Percentiles rank a stretch among this genome's conserved stretches.
These are phyloP conservation scores for Trapa incisa DNA, from an alignment of 345 rosid genomes.

Conservation along the genomic window DNA sequence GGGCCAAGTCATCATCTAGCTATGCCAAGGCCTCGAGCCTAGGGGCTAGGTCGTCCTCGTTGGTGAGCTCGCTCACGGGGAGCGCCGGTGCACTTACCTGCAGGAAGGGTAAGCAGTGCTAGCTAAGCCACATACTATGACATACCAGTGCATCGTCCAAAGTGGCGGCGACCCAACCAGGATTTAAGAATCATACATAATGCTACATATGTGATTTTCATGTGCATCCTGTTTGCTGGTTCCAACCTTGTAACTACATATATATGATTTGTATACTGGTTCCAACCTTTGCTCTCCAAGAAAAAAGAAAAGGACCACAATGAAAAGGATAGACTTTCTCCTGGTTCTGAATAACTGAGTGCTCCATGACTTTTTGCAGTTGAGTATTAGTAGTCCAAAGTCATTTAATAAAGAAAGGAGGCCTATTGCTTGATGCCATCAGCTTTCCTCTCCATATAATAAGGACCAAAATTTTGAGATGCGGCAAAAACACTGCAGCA, in stretches of 20 bases:
- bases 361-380: no score
- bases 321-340: no score
- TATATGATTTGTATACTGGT: no score
- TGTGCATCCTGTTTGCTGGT: background rate
- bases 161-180: no score
- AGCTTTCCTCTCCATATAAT: no score
- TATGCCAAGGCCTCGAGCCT: conserved; percentile 23
- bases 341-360: no score
- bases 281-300: background rate
- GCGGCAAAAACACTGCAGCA: background rate
- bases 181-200: no score
- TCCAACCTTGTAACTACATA: background rate
- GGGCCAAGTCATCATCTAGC: conserved; percentile 15
- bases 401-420: no score
- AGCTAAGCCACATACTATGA: background rate
- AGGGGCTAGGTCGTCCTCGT: conserved; percentile 21
- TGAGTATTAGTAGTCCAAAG: no score
- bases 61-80: conserved; percentile 16
- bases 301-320: no score
- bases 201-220: background rate
- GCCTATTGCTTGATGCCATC: no score
- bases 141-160: no score
- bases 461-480: background rate
- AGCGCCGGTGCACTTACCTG: conserved; percentile 15
- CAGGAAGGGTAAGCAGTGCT: conserved; percentile 17